Base-by-base conservation (phyloP, 208 protist species). In the Leishmania mexicana region DNA sequence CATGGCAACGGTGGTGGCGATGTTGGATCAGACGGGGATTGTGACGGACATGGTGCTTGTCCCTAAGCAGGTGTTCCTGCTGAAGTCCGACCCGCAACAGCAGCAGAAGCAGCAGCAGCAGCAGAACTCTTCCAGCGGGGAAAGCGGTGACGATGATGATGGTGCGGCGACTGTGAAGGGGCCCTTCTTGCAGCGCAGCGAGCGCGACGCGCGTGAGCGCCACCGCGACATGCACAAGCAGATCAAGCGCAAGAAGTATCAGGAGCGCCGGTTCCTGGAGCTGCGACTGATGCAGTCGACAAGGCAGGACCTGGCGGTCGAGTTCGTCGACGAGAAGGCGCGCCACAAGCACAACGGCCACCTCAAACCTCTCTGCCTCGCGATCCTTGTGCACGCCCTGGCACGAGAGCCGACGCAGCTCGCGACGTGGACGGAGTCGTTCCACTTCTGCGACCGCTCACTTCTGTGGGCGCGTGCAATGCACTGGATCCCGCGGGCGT, bases 11-110 rank as follows among this genome's bases (percentile, higher is more conserved):
- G 95, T 98, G 62, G 84, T 98, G 3, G 92, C 95, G 54, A 88
- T 97, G 81, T 85, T 98, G 35, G 93, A 98, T 78, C 88, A 93
- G 72, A 88, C 81, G 0, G 95, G 95, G 60, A 93, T 98, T 71
- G 92, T 98, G 67, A 97, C 95, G 11, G 95, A 98, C 85, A 98
- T 96, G 95, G 95, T 97, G 84, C 89, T 91, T 4, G 79, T 98
- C 35, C 95, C 95, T 7, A 79, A 88, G 51, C 86, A 85, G 45
- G 81, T 98, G 47, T 83, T 98, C n/a, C 80, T 96, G 83, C 81
- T 96, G 28, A 78, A 77, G 73, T 58, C 77, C 7, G 87, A 88
- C 71, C 77, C 76, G 28, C 73, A 78, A 49, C 85, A 79, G 70
- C 79, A 88, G 70, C 79, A 88, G 47, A 89, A 76, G 21, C 73